Percentiles rank a stretch among this genome's conserved stretches.
Conservation (phyloP, 352 stramenopile genomes). For the Pythium oligandrum region DNA sequence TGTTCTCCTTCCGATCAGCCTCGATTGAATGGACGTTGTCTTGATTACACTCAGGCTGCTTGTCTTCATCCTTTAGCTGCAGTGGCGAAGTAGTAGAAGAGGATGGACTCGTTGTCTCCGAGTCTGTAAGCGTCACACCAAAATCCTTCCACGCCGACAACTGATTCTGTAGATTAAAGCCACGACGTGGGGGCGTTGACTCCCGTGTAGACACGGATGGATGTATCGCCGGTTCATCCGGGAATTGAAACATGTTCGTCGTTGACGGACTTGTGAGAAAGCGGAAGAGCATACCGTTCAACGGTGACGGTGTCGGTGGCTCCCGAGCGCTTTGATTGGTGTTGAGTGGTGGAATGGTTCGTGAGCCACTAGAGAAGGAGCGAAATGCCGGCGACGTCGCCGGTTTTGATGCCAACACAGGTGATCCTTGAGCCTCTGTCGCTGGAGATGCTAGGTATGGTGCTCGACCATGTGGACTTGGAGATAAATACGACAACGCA, state of each 20-base stretch:
- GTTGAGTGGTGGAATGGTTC: no score
- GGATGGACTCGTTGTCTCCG: slow-evolving; percentile 12
- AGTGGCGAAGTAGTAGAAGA: neutral
- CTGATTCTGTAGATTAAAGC: slow-evolving; percentile 46
- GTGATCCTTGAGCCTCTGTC: no score
- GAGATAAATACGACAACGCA: no score
- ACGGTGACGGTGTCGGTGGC: neutral
- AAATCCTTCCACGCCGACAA: slow-evolving; percentile 50
- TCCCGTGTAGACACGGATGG: no score
- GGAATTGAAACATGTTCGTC: no score
- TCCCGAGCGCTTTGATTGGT: no score
- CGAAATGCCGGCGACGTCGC: no score
- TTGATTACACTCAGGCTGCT: neutral
- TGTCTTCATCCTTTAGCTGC: neutral
- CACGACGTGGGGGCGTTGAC: slow-evolving; percentile 1
- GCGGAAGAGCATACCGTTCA: slow-evolving; percentile 18
- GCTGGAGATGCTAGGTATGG: no score
- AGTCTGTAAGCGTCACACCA: slow-evolving; percentile 25
- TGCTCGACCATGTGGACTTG: no score
- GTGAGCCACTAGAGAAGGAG: no score
- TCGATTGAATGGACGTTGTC: slow-evolving; percentile 1
- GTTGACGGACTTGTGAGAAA: slow-evolving; percentile 13
- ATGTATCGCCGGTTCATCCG: no score
- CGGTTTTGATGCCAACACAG: no score
- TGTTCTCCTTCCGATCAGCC: neutral